These are phyloP conservation scores for Debaryomyces singareniensis DNA, from an alignment of 1,139 yeast genomes.

Conservation along the genomic window DNA sequence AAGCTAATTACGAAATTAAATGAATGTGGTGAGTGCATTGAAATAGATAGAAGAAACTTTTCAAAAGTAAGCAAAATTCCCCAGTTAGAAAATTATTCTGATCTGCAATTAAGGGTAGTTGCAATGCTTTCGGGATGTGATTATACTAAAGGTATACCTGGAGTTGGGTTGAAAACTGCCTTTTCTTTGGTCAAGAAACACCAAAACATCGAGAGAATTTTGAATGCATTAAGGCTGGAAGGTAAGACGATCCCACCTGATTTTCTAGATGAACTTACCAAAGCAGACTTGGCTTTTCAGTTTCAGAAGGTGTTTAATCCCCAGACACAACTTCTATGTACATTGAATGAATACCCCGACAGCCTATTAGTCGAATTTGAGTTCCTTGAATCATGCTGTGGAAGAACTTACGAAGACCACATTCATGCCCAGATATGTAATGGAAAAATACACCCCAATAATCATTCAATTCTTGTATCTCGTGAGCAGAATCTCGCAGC, in stretches of 20 bases:
- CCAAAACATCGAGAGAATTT: slow-evolving; percentile 46
- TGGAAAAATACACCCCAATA: slow-evolving; percentile 64
- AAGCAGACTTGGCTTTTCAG: slow-evolving; percentile 77
- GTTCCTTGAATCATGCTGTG: slow-evolving; percentile 58
- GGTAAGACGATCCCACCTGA: slow-evolving; percentile 56
- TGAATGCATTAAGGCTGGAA: slow-evolving; percentile 54
- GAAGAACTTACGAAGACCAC: slow-evolving; percentile 41
- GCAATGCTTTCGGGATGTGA: slow-evolving; percentile 96
- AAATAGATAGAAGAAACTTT: slow-evolving; percentile 54
- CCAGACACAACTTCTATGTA: slow-evolving; percentile 32
- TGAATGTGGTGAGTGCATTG: slow-evolving; percentile 71
- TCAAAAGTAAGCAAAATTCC: slow-evolving; percentile 40
- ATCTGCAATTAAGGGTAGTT: slow-evolving; percentile 60
- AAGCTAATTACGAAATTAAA: slow-evolving; percentile 73
- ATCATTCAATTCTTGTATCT: slow-evolving; percentile 41
- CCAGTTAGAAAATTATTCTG: slow-evolving; percentile 36
- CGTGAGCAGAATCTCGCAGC: slow-evolving; percentile 33
- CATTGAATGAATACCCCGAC: slow-evolving; percentile 54
- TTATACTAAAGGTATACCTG: slow-evolving; percentile 80
- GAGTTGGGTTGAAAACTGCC: slow-evolving; percentile 78
- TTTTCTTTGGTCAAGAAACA: slow-evolving; percentile 51
- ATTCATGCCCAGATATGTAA: slow-evolving; percentile 52
- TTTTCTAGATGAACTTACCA: slow-evolving; percentile 53
- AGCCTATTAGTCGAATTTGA: slow-evolving; percentile 23
- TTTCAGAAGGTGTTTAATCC: slow-evolving; percentile 87